Percentiles rank a stretch among this genome's conserved stretches.
phyloP scores from a whole-genome alignment of 345 rosid species.

The Barbarea vulgaris region DNA sequence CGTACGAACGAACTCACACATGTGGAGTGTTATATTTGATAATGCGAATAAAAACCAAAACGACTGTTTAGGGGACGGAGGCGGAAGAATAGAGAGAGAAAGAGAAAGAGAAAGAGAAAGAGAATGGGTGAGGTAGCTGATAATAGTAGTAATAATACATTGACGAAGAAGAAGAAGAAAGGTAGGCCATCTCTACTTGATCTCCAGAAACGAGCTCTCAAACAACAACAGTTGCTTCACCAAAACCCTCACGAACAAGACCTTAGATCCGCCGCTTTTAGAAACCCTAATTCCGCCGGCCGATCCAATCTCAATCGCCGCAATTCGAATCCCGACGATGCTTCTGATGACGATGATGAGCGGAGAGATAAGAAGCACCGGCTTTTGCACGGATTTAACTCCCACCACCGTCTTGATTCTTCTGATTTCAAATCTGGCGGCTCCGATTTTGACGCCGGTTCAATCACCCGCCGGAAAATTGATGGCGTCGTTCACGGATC shows the following conservation, averaged over 20 bases:
- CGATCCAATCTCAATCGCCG: conserved; percentile 59
- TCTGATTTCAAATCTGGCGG: conserved; percentile 35
- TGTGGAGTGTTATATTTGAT: neutral
- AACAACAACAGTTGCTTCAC: conserved; percentile 55
- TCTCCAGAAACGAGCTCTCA: conserved; percentile 83
- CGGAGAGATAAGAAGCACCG: conserved; percentile 69
- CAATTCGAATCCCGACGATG: neutral
- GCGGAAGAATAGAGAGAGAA: conserved; percentile 18
- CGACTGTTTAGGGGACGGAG: conserved; percentile 42
- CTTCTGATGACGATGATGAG: conserved; percentile 62
- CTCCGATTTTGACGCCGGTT: conserved; percentile 41
- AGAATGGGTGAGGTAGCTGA: conserved; percentile 54
- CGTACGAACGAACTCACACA: conserved; percentile 35
- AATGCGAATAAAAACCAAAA: conserved; percentile 25
- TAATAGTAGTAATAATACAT: conserved; percentile 20
- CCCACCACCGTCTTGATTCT: conserved; percentile 31
- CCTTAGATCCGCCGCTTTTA: conserved; percentile 41
- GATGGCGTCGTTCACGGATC: conserved; percentile 51
- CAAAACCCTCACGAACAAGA: conserved; percentile 38
- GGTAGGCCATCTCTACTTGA: conserved; percentile 91
- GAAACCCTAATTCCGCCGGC: conserved; percentile 58
- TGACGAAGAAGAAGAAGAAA: conserved; percentile 90
- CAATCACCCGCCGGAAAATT: conserved; percentile 46
- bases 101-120: conserved; percentile 4
- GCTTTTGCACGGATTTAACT: conserved; percentile 63